Conservation (phyloP, 2,329 filamentous ascomycete genomes). For the Venturia pyrina region DNA sequence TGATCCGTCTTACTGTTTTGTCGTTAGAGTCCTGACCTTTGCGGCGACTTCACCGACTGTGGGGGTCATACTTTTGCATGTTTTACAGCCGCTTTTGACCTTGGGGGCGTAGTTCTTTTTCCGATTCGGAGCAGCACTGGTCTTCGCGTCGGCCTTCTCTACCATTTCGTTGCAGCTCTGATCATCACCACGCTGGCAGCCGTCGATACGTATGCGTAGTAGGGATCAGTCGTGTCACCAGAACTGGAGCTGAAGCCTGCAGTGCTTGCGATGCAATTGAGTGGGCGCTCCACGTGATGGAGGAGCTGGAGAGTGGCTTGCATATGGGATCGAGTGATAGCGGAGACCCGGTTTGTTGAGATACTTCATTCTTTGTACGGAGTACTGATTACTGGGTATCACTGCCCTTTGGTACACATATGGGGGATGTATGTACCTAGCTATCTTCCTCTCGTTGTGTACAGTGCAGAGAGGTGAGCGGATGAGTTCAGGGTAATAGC, state of each 20-base stretch:
- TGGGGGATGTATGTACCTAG: no score
- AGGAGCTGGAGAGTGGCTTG: neutral
- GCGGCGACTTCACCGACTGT: neutral
- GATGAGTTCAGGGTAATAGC: no score
- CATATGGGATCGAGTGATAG: neutral
- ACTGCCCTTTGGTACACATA: no score
- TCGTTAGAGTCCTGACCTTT: neutral
- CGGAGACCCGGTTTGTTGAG: neutral
- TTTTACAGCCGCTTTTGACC: slow-evolving; percentile 5
- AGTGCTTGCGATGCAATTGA: neutral
- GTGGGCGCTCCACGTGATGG: neutral
- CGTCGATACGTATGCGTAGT: neutral
- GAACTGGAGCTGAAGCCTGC: neutral
- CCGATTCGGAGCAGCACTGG: neutral
- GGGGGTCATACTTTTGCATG: slow-evolving; percentile 1
- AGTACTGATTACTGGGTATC: no score
- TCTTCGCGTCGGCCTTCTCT: slow-evolving; percentile 1
- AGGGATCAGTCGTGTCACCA: neutral
- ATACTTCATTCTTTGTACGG: no score
- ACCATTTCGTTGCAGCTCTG: slow-evolving; percentile 1
- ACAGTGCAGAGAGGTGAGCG: no score
- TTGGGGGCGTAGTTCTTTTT: slow-evolving; percentile 9
- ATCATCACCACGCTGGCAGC: slow-evolving; percentile 1
- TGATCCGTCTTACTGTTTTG: slow-evolving; percentile 4
- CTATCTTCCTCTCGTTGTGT: no score